These are phyloP conservation scores for Mycotypha africana DNA, from an alignment of 371 early-diverging fungal genomes.

Conservation along the genomic window DNA sequence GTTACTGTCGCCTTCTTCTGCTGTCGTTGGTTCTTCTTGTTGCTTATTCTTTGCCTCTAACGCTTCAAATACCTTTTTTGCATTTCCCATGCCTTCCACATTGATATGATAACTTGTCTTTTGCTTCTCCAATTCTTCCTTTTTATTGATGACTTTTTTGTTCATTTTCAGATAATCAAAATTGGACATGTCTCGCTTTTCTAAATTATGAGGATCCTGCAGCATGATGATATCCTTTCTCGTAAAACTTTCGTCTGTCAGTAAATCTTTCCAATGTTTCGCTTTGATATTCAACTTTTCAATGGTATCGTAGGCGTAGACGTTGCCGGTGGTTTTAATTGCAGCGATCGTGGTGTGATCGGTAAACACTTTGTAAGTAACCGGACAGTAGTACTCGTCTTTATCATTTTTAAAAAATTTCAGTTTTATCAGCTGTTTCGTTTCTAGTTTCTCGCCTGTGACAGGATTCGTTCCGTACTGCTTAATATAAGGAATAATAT, in stretches of 20 bases:
- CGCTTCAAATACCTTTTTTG: conserved; percentile 55
- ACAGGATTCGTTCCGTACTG: conserved; percentile 85
- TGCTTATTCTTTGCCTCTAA: conserved; percentile 35
- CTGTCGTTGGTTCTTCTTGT: conserved; percentile 20
- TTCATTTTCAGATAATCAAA: conserved; percentile 75
- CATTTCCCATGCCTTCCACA: conserved; percentile 51
- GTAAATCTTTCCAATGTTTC: conserved; percentile 81
- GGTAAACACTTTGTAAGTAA: conserved; percentile 83
- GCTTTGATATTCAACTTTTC: conserved; percentile 82
- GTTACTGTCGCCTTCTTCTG: not conserved
- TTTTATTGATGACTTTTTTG: conserved; percentile 48
- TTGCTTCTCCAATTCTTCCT: conserved; percentile 40
- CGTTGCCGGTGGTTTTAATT: conserved; percentile 82
- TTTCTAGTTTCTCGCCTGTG: conserved; percentile 73
- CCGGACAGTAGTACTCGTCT: conserved; percentile 84
- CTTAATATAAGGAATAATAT: conserved; percentile 84
- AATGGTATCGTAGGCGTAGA: conserved; percentile 84
- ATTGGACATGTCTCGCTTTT: conserved; percentile 61
- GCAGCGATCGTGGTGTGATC: conserved; percentile 91
- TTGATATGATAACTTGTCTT: conserved; percentile 64
- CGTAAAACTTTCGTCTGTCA: conserved; percentile 85
- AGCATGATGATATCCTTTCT: conserved; percentile 79
- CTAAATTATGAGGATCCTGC: conserved; percentile 79
- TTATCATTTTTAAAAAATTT: conserved; percentile 78
- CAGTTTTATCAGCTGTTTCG: conserved; percentile 70